phyloP scores from a whole-genome alignment of 331 rosid genomes.

The Quercus tomentella region DNA sequence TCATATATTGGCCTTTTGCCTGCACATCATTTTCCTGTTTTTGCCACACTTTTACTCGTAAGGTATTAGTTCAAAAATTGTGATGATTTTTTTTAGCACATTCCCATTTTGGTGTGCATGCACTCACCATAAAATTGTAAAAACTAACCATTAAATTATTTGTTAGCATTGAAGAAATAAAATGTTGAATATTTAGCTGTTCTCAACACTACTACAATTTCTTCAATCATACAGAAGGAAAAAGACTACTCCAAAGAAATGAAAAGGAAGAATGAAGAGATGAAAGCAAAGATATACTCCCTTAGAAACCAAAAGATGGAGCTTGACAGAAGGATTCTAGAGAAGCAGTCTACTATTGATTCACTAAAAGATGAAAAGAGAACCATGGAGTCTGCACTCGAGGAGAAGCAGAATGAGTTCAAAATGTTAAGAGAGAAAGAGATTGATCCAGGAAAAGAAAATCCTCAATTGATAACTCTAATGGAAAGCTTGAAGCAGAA shows the following conservation, averaged over 20 bases:
- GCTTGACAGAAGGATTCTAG: slow-evolving; percentile 52
- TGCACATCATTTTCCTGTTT: too few species aligned
- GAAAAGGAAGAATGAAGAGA: slow-evolving; percentile 64
- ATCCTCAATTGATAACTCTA: slow-evolving; percentile 25
- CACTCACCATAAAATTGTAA: too few species aligned
- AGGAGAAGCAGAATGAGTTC: slow-evolving; percentile 66
- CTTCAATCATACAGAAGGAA: slow-evolving; percentile 46
- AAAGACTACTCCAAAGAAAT: slow-evolving; percentile 45
- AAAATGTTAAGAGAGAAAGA: slow-evolving; percentile 31
- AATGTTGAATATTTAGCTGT: too few species aligned
- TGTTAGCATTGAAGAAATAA: too few species aligned
- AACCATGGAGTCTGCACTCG: slow-evolving; percentile 51
- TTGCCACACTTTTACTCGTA: too few species aligned
- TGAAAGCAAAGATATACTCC: slow-evolving; percentile 47
- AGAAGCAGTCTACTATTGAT: slow-evolving; percentile 63
- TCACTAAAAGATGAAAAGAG: slow-evolving; percentile 71
- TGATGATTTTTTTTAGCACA: too few species aligned
- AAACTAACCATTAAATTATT: too few species aligned
- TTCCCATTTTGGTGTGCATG: too few species aligned
- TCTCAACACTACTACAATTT: background rate
- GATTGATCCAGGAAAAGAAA: slow-evolving; percentile 9
- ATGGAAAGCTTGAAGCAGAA: slow-evolving; percentile 46
- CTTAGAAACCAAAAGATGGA: slow-evolving; percentile 67
- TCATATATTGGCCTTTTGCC: too few species aligned
- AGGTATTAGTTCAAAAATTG: too few species aligned